Evolutionary conservation across 768 basidiomycete species (phyloP), one percentile per base, ranked within the genome.

Genomic region (Mycena latifolia): DNA sequence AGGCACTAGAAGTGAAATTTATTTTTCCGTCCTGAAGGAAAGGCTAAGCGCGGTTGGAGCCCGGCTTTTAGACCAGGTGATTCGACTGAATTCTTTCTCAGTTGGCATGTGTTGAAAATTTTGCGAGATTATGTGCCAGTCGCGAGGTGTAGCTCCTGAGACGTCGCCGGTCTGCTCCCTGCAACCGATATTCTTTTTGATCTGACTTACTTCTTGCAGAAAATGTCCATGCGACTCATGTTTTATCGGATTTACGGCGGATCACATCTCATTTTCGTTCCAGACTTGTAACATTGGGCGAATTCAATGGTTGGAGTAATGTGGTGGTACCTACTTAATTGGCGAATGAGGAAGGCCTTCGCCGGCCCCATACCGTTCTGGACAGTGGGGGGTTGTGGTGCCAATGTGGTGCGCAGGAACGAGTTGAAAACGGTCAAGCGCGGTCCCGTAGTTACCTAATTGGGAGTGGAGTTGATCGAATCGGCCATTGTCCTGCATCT

Each of bases 21-120:
- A 83, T 50, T 62, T 62, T 14, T 37, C 63, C 15, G 31, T 75
- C 28, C 74, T 86, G 62, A 75, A 71, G 66, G 71, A 68, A 28
- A 77, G 77, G 63, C 65, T 86, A 20, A 68, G 55, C 37, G 41
- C 53, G 20, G 56, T 73, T 12, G 77, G 77, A 3, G 58, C 65
- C 39, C 61, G 66, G 43, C 56, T 82, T 20, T 55, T 80, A 24
- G 66, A 72, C 18, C 69, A 77, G 74, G 79, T 80, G 20, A 53
- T 31, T 43, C 25, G 20, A 5, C 10, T 20, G 29, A n/a, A 28
- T 55, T 53, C 31, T 35, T 24, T 43, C 22, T 18, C 15, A 5
- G 29, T 5, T 10, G n/a, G 22, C 17, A 24, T 22, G 10, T 25
- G n/a, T 9, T 52, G 39, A 61, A 11, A 51, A 48, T 2, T 10